Conservation (phyloP, 2,329 filamentous ascomycete genomes). For the Westerdykella sp. region DNA sequence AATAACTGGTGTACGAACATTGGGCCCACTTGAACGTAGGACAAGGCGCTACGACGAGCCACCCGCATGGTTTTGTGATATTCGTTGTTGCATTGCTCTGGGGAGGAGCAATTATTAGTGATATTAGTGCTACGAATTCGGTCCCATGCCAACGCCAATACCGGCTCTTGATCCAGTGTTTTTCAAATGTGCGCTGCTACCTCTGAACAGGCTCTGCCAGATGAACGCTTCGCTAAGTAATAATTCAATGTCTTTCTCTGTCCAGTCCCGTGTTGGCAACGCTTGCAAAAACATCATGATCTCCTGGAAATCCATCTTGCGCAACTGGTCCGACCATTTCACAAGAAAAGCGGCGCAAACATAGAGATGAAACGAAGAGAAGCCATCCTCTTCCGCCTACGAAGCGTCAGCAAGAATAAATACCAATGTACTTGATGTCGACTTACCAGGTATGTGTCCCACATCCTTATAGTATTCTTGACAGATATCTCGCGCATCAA, state of each 20-base stretch:
- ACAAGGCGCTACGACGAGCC: not conserved
- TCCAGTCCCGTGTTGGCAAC: conserved; percentile 88
- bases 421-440: not conserved
- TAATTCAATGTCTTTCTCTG: conserved; percentile 95
- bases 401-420: conserved; percentile 4
- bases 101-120: not conserved
- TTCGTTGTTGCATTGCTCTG: too few relatives aligned
- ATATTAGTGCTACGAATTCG: conserved; percentile 16
- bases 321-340: conserved; percentile 92
- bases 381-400: conserved; percentile 95
- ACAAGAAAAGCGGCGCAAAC: conserved; percentile 97
- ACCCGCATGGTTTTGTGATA: not conserved
- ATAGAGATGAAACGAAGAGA: conserved; percentile 96
- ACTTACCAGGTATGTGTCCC: conserved; percentile 95
- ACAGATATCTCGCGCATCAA: conserved; percentile 97
- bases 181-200: conserved; percentile 78
- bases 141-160: conserved; percentile 34
- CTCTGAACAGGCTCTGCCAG: conserved; percentile 96
- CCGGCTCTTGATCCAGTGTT: conserved; percentile 30
- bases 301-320: conserved; percentile 97
- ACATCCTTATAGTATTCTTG: conserved; percentile 96
- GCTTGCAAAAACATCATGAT: conserved; percentile 99
- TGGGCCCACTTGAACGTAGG: too few relatives aligned
- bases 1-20: too few relatives aligned
- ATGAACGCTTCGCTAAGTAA: conserved; percentile 95